phyloP scores from a whole-genome alignment of 768 basidiomycete genomes.

The Termitomyces sp. region DNA sequence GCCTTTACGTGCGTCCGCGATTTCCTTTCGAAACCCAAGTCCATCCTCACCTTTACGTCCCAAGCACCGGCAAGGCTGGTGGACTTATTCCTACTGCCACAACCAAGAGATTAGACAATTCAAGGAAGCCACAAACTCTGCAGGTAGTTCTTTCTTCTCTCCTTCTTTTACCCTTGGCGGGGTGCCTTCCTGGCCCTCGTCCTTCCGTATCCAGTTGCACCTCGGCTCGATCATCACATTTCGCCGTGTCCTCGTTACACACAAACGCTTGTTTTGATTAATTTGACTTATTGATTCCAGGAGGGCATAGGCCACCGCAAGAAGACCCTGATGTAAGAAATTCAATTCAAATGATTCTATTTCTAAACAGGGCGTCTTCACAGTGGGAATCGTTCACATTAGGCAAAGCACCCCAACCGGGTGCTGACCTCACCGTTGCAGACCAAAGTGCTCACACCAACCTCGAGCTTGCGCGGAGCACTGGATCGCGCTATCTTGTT shows the following conservation, averaged over 20 bases:
- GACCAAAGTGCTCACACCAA: constrained; percentile 67
- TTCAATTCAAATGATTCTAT: constrained; percentile 20
- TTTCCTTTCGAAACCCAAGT: constrained; percentile 25
- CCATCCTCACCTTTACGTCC: constrained; percentile 31
- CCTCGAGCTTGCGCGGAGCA: constrained; percentile 71
- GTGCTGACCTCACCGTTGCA: constrained; percentile 63
- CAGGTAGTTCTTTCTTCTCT: constrained; percentile 48
- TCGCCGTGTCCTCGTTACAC: constrained; percentile 9
- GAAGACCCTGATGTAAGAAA: constrained; percentile 80
- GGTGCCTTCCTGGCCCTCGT: constrained; percentile 3
- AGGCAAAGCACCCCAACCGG: constrained; percentile 68
- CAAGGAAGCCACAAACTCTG: constrained; percentile 71
- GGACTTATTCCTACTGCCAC: constrained; percentile 97
- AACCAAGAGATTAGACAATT: constrained; percentile 95
- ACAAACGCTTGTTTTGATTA: constrained; percentile 9
- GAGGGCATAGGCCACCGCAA: constrained; percentile 71
- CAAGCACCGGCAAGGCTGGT: constrained; percentile 89
- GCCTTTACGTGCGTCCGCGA: constrained; percentile 71
- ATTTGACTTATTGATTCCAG: constrained; percentile 35
- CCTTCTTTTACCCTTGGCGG: constrained; percentile 13
- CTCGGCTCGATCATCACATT: constrained; percentile 8
- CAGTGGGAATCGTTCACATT: constrained; percentile 80
- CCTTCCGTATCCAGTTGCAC: constrained; percentile 9
- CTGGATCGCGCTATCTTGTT: constrained; percentile 88
- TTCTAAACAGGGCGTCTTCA: constrained; percentile 19